phyloP scores from a whole-genome alignment of 192 early-diverging fungal genomes.

The Linnemannia zychae region DNA sequence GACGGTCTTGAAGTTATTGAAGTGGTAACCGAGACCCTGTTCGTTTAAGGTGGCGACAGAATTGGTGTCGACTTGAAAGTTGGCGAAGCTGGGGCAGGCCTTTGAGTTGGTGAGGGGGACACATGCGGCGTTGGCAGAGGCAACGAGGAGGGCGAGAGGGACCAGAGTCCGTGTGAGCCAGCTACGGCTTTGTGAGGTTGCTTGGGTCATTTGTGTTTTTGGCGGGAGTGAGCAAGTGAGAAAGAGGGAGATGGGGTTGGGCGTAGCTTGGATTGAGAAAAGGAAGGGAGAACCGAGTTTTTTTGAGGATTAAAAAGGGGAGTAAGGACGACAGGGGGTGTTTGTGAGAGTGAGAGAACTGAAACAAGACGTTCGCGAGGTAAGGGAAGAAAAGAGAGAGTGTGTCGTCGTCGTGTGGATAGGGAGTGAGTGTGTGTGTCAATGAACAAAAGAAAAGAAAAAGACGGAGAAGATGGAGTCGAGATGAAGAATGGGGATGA shows the following conservation, averaged over 20 bases:
- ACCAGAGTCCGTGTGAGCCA: slow-evolving; percentile 35
- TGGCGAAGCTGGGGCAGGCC: slow-evolving; percentile 20
- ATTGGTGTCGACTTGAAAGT: slow-evolving; percentile 10
- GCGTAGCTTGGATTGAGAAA: neutral
- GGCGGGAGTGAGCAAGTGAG: neutral
- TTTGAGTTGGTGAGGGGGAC: slow-evolving; percentile 12
- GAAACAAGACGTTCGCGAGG: neutral
- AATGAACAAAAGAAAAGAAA: neutral
- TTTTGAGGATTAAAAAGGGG: neutral
- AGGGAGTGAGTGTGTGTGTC: slow-evolving; percentile 4
- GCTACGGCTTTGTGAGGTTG: slow-evolving; percentile 19
- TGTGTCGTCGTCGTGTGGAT: slow-evolving; percentile 5
- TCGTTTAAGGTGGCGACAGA: neutral
- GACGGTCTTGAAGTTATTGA: slow-evolving; percentile 14
- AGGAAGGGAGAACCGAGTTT: neutral
- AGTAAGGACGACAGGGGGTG: neutral
- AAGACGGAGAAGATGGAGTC: neutral
- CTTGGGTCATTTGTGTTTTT: slow-evolving; percentile 14
- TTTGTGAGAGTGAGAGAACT: neutral
- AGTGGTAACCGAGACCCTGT: slow-evolving; percentile 8
- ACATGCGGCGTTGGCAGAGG: slow-evolving; percentile 19
- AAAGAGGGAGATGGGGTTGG: neutral
- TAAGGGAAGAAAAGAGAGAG: slow-evolving; percentile 3
- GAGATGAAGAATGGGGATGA: neutral
- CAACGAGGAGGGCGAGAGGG: slow-evolving; percentile 22